A percentile compares a stretch with the other conserved stretches of the same genome.
Evolutionary conservation across 805 yeast genomes (phyloP).

Genomic region (Wickerhamiella hasegawae): DNA sequence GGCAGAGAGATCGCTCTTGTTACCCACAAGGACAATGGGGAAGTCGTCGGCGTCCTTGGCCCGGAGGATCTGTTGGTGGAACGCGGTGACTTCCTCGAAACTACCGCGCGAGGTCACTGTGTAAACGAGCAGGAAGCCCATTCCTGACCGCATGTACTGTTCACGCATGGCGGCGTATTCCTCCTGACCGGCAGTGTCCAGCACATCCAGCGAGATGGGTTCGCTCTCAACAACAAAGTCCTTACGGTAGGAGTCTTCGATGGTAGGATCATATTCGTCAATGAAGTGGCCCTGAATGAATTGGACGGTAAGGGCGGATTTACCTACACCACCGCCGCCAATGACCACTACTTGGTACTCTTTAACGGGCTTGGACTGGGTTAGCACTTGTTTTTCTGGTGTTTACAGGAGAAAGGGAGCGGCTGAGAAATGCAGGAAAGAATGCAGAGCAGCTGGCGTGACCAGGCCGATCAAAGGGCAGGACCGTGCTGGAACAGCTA

Average conservation of each 20-base stretch:
- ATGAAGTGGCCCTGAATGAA: constrained; percentile 89
- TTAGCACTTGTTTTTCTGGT: too few relatives aligned
- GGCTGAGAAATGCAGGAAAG: too few relatives aligned
- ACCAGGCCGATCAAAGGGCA: too few relatives aligned
- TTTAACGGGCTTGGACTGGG: constrained; percentile 18
- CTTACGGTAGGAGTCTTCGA: constrained; percentile 62
- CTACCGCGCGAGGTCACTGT: constrained; percentile 69
- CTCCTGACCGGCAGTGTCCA: constrained; percentile 98
- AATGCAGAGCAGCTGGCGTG: too few relatives aligned
- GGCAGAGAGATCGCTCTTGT: constrained; percentile 64
- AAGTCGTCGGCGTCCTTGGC: constrained; percentile 33
- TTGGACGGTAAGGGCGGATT: constrained; percentile 89
- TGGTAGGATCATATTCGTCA: constrained; percentile 96
- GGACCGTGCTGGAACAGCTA: too few relatives aligned
- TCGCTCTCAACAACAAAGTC: constrained; percentile 73
- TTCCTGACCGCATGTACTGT: constrained; percentile 92
- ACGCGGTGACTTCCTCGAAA: constrained; percentile 68
- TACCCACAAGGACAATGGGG: constrained; percentile 87
- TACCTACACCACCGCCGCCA: constrained; percentile 99
- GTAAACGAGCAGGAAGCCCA: constrained; percentile 80
- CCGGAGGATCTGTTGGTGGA: constrained; percentile 61
- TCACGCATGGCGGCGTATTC: constrained; percentile 90
- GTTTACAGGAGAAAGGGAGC: too few relatives aligned
- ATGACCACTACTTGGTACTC: constrained; percentile 91
- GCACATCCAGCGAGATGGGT: constrained; percentile 64